Percentiles rank a stretch among this genome's conserved stretches.
phyloP scores from a whole-genome alignment of 345 rosid species.

The Salix udensis region DNA sequence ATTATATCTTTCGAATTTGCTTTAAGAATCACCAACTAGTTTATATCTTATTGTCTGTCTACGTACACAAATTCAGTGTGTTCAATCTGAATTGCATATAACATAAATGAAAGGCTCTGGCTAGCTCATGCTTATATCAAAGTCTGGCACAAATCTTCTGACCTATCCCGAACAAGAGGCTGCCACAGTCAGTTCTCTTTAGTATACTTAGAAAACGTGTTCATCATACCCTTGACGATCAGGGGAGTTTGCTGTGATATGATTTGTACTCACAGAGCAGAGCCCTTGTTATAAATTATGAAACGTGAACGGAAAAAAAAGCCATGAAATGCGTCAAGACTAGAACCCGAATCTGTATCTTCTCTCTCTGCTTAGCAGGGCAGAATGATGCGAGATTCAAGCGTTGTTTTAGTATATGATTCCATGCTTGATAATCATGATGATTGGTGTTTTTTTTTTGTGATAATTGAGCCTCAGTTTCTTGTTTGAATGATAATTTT shows the following conservation, averaged over 20 bases:
- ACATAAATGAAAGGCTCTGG: neutral
- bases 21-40: no score
- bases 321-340: neutral
- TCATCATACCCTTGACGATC: neutral
- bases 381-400: neutral
- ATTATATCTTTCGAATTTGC: neutral
- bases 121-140: neutral
- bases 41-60: neutral
- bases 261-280: neutral
- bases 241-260: neutral
- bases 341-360: neutral
- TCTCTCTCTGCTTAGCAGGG: neutral
- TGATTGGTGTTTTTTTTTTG: no score
- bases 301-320: neutral
- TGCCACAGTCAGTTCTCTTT: neutral
- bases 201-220: neutral
- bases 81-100: neutral
- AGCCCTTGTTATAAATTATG: neutral
- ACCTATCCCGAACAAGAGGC: neutral
- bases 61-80: neutral
- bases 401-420: neutral
- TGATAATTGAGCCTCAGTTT: no score
- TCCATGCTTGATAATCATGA: neutral
- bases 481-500: no score
- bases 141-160: neutral